Percentiles rank a stretch among this genome's conserved stretches.
These are phyloP conservation scores for Westerdykella ornata DNA, from an alignment of 2,329 filamentous ascomycete genomes.

Conservation along the genomic window DNA sequence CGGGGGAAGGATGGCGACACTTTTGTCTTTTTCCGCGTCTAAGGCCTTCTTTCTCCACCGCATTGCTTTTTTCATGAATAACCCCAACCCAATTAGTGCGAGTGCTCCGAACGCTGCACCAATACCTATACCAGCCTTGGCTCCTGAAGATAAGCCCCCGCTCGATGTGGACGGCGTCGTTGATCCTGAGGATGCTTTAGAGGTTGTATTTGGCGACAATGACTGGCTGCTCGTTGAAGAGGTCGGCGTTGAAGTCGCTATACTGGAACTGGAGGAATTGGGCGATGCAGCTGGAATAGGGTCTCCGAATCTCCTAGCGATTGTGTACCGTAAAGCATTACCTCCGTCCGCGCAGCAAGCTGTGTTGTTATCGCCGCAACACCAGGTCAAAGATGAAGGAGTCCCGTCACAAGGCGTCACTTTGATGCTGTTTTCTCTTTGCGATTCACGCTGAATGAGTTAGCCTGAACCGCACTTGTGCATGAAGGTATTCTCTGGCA, in stretches of 20 bases:
- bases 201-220: not conserved
- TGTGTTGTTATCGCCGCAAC: not conserved
- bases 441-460: not conserved
- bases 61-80: constrained; percentile 7
- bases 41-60: constrained; percentile 5
- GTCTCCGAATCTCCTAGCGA: constrained; percentile 6
- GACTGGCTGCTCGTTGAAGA: too few relatives aligned
- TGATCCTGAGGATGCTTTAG: not conserved
- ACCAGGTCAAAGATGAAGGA: constrained; percentile 1
- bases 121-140: not conserved
- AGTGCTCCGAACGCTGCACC: constrained; percentile 3
- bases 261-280: not conserved
- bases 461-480: not conserved
- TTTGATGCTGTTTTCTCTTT: not conserved
- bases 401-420: constrained; percentile 3
- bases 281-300: constrained; percentile 1
- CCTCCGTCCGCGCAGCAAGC: constrained; percentile 3
- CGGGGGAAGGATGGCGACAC: too few relatives aligned
- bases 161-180: not conserved
- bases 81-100: constrained; percentile 3
- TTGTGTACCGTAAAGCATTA: constrained; percentile 1
- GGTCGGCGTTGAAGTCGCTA: too few relatives aligned
- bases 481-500: not conserved
- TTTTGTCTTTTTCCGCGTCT: not conserved
- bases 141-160: not conserved